Conservation (phyloP, 1,139 yeast genomes). For the Torulaspora pretoriensis region DNA sequence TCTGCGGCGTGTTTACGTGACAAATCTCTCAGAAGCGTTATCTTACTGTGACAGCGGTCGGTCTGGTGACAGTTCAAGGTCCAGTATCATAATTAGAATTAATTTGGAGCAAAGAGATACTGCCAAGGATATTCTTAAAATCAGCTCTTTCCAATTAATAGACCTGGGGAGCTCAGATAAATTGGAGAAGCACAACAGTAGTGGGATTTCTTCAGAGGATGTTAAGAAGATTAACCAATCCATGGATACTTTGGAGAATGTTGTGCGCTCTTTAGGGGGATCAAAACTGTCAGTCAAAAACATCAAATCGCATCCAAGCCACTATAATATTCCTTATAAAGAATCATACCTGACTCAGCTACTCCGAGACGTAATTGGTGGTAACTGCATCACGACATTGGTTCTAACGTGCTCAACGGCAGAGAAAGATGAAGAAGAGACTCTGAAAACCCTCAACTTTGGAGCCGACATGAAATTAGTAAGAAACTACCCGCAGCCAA, state of each 20-base stretch:
- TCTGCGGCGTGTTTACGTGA: constrained; percentile 16
- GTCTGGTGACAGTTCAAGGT: constrained; percentile 63
- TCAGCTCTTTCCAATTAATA: constrained; percentile 54
- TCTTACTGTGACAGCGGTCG: constrained; percentile 40
- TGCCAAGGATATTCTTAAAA: constrained; percentile 17
- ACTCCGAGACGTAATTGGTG: constrained; percentile 81
- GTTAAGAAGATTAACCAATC: constrained; percentile 82
- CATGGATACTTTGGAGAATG: constrained; percentile 73
- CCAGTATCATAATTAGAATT: constrained; percentile 76
- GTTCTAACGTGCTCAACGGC: constrained; percentile 78
- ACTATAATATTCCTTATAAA: constrained; percentile 59
- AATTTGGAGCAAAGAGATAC: constrained; percentile 61
- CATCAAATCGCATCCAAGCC: constrained; percentile 40
- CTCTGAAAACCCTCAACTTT: constrained; percentile 72
- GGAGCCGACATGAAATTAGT: constrained; percentile 77
- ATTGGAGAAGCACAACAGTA: constrained; percentile 76
- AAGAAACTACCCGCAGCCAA: constrained; percentile 62
- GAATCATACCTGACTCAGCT: constrained; percentile 83
- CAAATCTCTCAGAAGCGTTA: constrained; percentile 47
- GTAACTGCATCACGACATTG: constrained; percentile 77
- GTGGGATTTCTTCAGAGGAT: constrained; percentile 73
- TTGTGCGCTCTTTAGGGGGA: constrained; percentile 74
- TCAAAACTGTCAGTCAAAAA: constrained; percentile 37
- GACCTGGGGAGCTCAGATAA: constrained; percentile 91
- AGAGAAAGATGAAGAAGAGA: constrained; percentile 56